A percentile compares a stretch with the other conserved stretches of the same genome.
These are phyloP conservation scores for Kodamaea sagamina DNA, from an alignment of 805 yeast species.

Conservation along the genomic window DNA sequence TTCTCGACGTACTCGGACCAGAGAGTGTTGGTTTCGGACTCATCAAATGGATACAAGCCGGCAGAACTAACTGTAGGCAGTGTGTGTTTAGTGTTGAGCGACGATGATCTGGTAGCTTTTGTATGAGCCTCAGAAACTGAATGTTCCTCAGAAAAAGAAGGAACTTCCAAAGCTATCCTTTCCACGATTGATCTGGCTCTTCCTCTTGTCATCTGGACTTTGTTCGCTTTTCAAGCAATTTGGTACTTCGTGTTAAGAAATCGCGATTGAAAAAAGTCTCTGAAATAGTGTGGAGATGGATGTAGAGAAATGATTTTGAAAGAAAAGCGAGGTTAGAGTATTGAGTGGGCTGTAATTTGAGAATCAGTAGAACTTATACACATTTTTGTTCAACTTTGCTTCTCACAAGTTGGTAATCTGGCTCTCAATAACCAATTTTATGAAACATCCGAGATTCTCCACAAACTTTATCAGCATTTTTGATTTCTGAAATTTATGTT, in stretches of 20 bases:
- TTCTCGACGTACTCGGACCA: conserved; percentile 39
- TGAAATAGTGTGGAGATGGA: too few relatives aligned
- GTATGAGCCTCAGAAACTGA: background rate
- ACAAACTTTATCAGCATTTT: too few relatives aligned
- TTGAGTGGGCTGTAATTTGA: background rate
- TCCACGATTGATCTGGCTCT: conserved; percentile 67
- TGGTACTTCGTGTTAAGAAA: conserved; percentile 2
- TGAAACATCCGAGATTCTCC: too few relatives aligned
- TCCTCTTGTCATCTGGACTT: conserved; percentile 38
- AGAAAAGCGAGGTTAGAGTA: too few relatives aligned
- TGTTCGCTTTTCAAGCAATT: background rate
- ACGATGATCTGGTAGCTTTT: conserved; percentile 1
- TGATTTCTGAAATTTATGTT: background rate
- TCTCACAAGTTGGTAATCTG: too few relatives aligned
- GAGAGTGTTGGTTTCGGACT: conserved; percentile 14
- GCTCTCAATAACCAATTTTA: too few relatives aligned
- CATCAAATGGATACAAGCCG: conserved; percentile 37
- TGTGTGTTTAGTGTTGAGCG: background rate
- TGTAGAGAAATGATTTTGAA: too few relatives aligned
- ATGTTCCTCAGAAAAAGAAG: conserved; percentile 34
- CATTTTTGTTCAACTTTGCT: too few relatives aligned
- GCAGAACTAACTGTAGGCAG: background rate
- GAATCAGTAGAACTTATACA: too few relatives aligned
- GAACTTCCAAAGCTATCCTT: conserved; percentile 56
- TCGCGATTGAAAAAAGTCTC: conserved; percentile 1